Conservation (phyloP, 164 flowering plant genomes). For the Chimonanthus praecox region DNA sequence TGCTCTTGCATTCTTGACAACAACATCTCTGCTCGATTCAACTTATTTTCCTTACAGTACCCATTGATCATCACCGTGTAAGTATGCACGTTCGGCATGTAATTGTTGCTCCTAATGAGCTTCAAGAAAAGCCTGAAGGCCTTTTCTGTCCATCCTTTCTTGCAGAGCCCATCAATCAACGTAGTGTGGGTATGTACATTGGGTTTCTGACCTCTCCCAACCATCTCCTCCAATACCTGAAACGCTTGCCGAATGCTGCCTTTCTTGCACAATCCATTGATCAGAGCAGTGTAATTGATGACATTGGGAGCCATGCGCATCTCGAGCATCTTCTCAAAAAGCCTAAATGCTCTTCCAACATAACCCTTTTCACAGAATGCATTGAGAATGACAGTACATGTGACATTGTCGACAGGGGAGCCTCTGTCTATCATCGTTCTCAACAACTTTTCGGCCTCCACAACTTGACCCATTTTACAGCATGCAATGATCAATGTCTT, state of each 20-base stretch:
- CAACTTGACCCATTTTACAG: conserved; percentile 49
- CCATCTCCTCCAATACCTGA: conserved; percentile 84
- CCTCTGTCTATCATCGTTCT: conserved; percentile 46
- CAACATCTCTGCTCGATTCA: conserved; percentile 84
- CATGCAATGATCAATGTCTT: conserved; percentile 54
- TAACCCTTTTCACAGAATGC: conserved; percentile 45
- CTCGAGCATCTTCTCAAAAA: conserved; percentile 49
- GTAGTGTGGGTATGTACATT: conserved; percentile 87
- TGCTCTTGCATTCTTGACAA: conserved; percentile 74
- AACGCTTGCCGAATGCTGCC: conserved; percentile 89
- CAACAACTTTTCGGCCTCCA: conserved; percentile 67
- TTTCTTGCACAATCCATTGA: conserved; percentile 63
- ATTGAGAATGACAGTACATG: conserved; percentile 51
- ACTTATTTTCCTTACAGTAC: conserved; percentile 80
- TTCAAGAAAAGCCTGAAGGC: conserved; percentile 87
- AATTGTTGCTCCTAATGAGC: conserved; percentile 69
- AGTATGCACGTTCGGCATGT: conserved; percentile 86
- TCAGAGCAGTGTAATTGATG: conserved; percentile 66
- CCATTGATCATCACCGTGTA: conserved; percentile 89
- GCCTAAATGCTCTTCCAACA: conserved; percentile 45
- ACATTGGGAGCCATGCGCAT: conserved; percentile 64
- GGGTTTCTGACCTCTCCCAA: conserved; percentile 72
- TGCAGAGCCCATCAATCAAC: conserved; percentile 83
- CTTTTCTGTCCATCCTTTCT: conserved; percentile 94
- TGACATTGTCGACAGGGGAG: conserved; percentile 49